A percentile compares a stretch with the other conserved stretches of the same genome.
Evolutionary conservation across 1,284 basidiomycete genomes (phyloP).

Genomic region (Malassezia dermatis): DNA sequence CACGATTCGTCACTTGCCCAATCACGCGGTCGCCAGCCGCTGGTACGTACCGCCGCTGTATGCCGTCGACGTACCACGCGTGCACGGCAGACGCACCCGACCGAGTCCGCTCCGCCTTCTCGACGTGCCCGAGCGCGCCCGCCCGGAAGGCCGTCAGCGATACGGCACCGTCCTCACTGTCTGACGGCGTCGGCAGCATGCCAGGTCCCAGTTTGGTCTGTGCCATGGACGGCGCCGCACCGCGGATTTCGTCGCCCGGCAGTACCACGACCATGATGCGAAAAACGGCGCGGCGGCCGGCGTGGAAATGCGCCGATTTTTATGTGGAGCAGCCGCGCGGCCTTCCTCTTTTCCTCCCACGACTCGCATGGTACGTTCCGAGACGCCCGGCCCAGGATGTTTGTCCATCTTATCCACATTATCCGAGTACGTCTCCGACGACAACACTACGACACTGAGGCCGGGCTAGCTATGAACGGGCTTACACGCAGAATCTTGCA

Average conservation of each 20-base stretch:
- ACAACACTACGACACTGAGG: neutral
- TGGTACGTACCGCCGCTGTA: slow-evolving; percentile 27
- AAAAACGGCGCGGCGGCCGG: neutral
- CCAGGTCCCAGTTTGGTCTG: slow-evolving; percentile 32
- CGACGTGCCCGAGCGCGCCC: slow-evolving; percentile 24
- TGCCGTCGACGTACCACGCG: slow-evolving; percentile 30
- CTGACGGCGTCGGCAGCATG: slow-evolving; percentile 19
- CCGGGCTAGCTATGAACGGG: neutral
- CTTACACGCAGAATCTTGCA: neutral
- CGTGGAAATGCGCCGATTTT: neutral
- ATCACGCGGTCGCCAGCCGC: slow-evolving; percentile 30
- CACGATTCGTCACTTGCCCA: slow-evolving; percentile 36
- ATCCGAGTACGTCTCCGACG: slow-evolving; percentile 12
- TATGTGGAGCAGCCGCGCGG: neutral
- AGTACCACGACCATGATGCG: slow-evolving; percentile 27
- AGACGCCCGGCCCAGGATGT: neutral
- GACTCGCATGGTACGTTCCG: neutral
- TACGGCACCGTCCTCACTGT: neutral
- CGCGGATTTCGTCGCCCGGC: slow-evolving; percentile 28
- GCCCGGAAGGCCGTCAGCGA: slow-evolving; percentile 24
- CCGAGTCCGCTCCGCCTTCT: neutral
- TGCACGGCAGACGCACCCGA: neutral
- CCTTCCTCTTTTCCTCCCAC: neutral
- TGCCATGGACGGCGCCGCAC: slow-evolving; percentile 8
- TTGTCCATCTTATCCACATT: slow-evolving; percentile 19